Base-by-base conservation (phyloP, 2,329 filamentous ascomycete species). In the Stachybotrys chlorohalonatus region DNA sequence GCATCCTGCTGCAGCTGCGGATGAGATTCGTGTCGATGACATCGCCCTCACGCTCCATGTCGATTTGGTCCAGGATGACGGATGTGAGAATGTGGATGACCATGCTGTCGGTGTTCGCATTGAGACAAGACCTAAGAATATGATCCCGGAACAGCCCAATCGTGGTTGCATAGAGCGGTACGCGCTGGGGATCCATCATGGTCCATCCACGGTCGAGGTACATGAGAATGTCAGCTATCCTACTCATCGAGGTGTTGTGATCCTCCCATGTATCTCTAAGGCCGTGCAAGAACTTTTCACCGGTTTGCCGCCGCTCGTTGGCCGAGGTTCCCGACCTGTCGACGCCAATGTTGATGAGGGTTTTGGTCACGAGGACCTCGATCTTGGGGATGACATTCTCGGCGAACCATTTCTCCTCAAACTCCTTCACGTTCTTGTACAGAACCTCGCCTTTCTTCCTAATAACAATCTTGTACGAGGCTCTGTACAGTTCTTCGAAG, bases 141-240 rank as follows among this genome's bases (percentile, higher is more conserved):
- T 91, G 79, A 62, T 96, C 90, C 45, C 93, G 85, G 69, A 95
- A 99, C 2, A 96, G 77, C 3, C 86, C 86, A 77, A 99, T 95
- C 3, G 90, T 86, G 9, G 87, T 83, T 13, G 86, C 82, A 66
- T 92, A 96, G 54, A 96, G 94, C 0, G 88, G 87, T 0, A 90
- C 86, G 6, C 83, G 80, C 56, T 85, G 82, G 6, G 72, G 64
- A 58, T 95, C 90, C 52, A 68, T 64, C 42, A 84, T 77, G 52
- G 84, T 87, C 64, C 89, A 91, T 31, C 92, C 86, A 52, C 91
- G 87, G 67, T 99, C 93, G 78, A 99, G 90, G 66, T 96, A 96
- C 91, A 97, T 96, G 52, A 97, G 78, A 36, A 97, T 90, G 69
- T 97, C 94, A 5, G 92, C 91, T 52, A 90, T 86, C 93, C 97